Percentiles rank a stretch among this genome's conserved stretches.
phyloP scores from a whole-genome alignment of 2,329 filamentous ascomycete species.

The Trichophyton rubrum region DNA sequence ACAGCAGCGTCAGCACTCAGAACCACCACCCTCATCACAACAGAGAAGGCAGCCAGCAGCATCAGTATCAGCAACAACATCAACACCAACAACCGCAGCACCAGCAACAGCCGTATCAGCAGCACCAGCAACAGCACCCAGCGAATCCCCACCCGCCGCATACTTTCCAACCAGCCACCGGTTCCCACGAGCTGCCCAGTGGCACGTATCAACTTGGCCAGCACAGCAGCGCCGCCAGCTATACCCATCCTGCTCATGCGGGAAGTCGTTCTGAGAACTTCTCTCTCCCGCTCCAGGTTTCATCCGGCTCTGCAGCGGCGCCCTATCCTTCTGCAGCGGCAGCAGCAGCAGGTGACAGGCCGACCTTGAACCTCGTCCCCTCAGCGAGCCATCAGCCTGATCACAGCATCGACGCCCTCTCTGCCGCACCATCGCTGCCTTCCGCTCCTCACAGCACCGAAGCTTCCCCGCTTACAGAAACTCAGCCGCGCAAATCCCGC shows the following conservation, averaged over 20 bases:
- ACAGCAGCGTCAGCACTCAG: background rate
- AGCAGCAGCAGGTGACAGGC: background rate
- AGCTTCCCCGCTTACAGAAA: conserved; percentile 9
- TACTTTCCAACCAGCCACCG: background rate
- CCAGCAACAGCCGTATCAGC: background rate
- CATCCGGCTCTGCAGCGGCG: background rate
- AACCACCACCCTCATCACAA: background rate
- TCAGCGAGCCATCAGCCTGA: background rate
- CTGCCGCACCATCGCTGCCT: conserved; percentile 5
- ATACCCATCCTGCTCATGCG: conserved; percentile 11
- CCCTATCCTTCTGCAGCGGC: background rate
- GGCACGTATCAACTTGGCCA: background rate
- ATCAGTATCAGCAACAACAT: conserved; percentile 8
- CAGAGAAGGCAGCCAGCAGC: conserved; percentile 3
- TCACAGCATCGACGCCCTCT: background rate
- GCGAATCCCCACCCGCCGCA: background rate
- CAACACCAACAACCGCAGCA: background rate
- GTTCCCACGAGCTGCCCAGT: background rate
- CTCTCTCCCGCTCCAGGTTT: background rate
- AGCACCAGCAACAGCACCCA: background rate
- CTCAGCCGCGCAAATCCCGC: conserved; percentile 13
- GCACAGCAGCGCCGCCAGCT: conserved; percentile 6
- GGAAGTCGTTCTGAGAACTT: conserved; percentile 1
- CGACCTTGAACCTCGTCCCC: conserved; percentile 11
- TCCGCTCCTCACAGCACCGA: conserved; percentile 11